Conservation (phyloP, 352 stramenopile genomes). For the Saprolegnia diclina region DNA sequence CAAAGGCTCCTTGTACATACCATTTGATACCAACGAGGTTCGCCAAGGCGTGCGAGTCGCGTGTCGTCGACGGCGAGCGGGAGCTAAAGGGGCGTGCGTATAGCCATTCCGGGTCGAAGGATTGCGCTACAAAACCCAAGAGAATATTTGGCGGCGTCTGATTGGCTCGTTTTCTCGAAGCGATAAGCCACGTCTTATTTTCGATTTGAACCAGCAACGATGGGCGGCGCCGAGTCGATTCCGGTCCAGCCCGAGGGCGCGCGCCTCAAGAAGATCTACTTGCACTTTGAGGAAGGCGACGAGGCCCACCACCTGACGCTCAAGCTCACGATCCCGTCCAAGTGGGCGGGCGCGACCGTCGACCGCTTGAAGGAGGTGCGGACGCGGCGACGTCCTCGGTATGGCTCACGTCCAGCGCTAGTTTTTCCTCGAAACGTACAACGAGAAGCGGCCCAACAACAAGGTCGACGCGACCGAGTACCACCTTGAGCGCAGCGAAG, state of each 20-base stretch:
- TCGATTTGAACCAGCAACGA: neutral
- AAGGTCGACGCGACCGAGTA: constrained; percentile 42
- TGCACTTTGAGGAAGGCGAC: constrained; percentile 74
- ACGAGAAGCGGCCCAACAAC: constrained; percentile 80
- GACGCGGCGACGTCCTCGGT: neutral
- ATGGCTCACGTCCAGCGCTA: constrained; percentile 24
- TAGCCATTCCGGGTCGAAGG: no score
- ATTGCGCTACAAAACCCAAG: neutral
- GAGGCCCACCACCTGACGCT: constrained; percentile 64
- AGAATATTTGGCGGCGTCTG: neutral
- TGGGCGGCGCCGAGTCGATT: constrained; percentile 24
- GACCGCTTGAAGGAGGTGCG: constrained; percentile 79
- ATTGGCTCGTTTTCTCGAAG: constrained; percentile 14
- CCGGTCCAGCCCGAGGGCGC: constrained; percentile 52
- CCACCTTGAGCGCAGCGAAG: constrained; percentile 68
- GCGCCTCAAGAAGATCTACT: constrained; percentile 84
- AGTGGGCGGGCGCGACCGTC: constrained; percentile 73
- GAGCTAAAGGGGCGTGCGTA: no score
- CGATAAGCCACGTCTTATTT: neutral
- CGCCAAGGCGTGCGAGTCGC: no score
- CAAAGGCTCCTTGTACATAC: no score
- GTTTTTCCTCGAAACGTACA: constrained; percentile 89
- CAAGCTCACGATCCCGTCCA: constrained; percentile 85
- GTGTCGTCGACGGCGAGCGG: no score
- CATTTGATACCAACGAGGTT: no score